phyloP scores from a whole-genome alignment of 805 yeast species.

The Kodamaea restingae region DNA sequence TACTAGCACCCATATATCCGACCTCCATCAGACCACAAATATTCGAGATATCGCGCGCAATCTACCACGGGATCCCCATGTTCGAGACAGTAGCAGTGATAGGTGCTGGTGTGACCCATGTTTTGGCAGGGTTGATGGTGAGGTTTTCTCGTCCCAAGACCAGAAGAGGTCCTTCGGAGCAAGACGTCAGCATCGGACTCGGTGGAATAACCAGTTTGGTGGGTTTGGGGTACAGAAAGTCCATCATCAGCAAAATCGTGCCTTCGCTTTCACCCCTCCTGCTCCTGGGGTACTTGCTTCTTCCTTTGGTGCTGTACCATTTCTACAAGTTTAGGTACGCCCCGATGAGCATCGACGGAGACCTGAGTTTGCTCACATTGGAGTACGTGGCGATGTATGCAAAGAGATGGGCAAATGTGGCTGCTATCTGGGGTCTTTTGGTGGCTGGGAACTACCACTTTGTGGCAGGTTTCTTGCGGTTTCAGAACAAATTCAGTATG shows the following conservation, averaged over 20 bases:
- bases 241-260: conserved; percentile 35
- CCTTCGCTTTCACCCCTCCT: conserved; percentile 54
- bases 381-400: conserved; percentile 44
- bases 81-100: conserved; percentile 48
- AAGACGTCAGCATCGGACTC: conserved; percentile 41
- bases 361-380: conserved; percentile 52
- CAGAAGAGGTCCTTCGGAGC: conserved; percentile 4
- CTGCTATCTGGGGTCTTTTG: conserved; percentile 31
- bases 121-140: conserved; percentile 48
- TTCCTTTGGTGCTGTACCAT: conserved; percentile 46
- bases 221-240: conserved; percentile 51
- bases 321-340: conserved; percentile 42
- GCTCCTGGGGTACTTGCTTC: conserved; percentile 55
- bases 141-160: conserved; percentile 22
- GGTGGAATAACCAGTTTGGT: conserved; percentile 56
- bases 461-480: conserved; percentile 49
- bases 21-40: conserved; percentile 46
- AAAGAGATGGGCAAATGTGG: conserved; percentile 26
- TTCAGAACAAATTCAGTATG: conserved; percentile 36
- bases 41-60: conserved; percentile 54
- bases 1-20: conserved; percentile 45
- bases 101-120: conserved; percentile 47
- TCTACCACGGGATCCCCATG: conserved; percentile 50
- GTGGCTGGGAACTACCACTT: conserved; percentile 49
- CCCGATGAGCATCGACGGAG: conserved; percentile 61